Evolutionary conservation across 768 basidiomycete species (phyloP).

Genomic region (Boletus reticulatus): DNA sequence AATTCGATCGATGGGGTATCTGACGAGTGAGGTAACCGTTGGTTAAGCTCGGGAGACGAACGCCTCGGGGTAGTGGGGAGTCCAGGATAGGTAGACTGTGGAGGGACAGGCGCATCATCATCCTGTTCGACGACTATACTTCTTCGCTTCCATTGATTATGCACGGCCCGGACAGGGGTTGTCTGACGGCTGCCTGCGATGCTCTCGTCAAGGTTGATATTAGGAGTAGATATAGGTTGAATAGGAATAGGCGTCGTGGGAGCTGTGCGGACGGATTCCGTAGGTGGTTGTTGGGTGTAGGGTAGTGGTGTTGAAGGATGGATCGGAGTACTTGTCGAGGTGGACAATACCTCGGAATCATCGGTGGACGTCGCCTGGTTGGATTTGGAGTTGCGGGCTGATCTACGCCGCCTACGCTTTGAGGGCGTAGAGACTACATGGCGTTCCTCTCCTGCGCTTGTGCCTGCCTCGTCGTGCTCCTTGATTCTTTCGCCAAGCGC

Average conservation of each 20-base stretch:
- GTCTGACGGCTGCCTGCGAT: constrained; percentile 31
- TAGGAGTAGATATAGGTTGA: constrained; percentile 27
- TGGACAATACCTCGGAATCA: constrained; percentile 41
- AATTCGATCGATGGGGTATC: constrained; percentile 50
- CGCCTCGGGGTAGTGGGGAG: constrained; percentile 44
- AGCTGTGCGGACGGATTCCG: constrained; percentile 27
- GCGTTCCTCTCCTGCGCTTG: constrained; percentile 57
- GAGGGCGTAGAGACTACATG: constrained; percentile 41
- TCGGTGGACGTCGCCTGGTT: constrained; percentile 41
- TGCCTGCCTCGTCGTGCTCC: constrained; percentile 62
- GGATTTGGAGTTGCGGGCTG: constrained; percentile 41
- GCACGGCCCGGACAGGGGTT: constrained; percentile 33
- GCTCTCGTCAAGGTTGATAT: constrained; percentile 29
- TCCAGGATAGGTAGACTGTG: constrained; percentile 36
- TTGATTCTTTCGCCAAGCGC: constrained; percentile 57
- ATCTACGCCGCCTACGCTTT: constrained; percentile 58
- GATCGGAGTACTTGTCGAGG: constrained; percentile 59
- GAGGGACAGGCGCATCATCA: constrained; percentile 51
- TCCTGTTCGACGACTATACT: constrained; percentile 72
- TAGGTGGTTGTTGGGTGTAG: constrained; percentile 30
- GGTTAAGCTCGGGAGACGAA: constrained; percentile 26
- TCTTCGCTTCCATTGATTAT: constrained; percentile 48
- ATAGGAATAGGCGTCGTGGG: constrained; percentile 29
- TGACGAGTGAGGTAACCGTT: constrained; percentile 48
- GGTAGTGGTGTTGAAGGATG: constrained; percentile 54